These are phyloP conservation scores for Fomitopsis pulvina DNA, from an alignment of 768 basidiomycete genomes.

Conservation along the genomic window DNA sequence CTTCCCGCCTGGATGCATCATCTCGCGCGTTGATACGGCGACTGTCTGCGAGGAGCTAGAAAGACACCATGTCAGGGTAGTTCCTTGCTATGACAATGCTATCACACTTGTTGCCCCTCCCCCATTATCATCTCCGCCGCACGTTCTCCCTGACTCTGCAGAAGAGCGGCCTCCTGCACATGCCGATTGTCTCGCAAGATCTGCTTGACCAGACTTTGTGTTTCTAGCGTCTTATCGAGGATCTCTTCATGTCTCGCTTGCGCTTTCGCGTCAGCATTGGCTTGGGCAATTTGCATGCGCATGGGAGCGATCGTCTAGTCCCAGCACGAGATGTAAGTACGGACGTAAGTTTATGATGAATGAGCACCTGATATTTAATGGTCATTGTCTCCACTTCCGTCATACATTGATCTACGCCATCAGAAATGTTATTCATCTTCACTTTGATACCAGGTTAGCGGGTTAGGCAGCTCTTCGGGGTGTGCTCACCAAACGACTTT, in stretches of 20 bases:
- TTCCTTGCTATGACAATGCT: constrained; percentile 3
- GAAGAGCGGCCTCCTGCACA: not conserved
- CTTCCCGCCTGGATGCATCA: constrained; percentile 18
- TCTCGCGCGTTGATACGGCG: constrained; percentile 2
- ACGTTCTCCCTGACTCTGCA: constrained; percentile 7
- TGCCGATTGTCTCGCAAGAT: not conserved
- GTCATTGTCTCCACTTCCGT: not conserved
- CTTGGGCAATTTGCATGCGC: not conserved
- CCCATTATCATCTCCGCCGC: constrained; percentile 44
- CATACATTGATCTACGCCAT: not conserved
- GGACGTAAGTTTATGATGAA: too few relatives aligned
- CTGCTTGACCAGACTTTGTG: not conserved
- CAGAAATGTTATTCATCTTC: not conserved
- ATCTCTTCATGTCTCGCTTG: not conserved
- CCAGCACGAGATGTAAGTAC: too few relatives aligned
- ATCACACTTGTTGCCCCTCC: constrained; percentile 40
- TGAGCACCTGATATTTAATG: not conserved
- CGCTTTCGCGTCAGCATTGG: too few relatives aligned
- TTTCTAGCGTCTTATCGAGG: not conserved
- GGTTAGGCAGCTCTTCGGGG: not conserved
- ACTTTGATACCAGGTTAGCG: not conserved
- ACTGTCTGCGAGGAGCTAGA: constrained; percentile 1
- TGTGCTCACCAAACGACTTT: constrained; percentile 37
- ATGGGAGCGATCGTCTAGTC: constrained; percentile 1
- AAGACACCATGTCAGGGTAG: not conserved